phyloP scores from a whole-genome alignment of 345 rosid species.

The Lagerstroemia speciosa region DNA sequence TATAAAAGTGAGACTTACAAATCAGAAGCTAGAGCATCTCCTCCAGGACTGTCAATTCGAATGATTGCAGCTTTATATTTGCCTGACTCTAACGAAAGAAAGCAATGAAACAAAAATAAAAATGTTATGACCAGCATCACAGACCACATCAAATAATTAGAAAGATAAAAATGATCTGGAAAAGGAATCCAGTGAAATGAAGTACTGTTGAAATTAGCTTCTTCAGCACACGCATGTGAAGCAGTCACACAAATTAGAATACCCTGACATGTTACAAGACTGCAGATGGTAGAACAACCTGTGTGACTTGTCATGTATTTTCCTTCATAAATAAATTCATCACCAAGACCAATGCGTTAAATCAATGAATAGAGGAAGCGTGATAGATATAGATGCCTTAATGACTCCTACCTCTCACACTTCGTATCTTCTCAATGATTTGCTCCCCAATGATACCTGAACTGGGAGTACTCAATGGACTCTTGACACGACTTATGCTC shows the following conservation, averaged over 20 bases:
- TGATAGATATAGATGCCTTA: neutral
- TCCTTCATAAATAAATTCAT: neutral
- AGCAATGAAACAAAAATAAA: conserved; percentile 11
- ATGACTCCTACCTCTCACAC: conserved; percentile 54
- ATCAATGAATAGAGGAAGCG: neutral
- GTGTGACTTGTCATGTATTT: neutral
- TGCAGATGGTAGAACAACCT: neutral
- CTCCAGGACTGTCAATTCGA: conserved; percentile 96
- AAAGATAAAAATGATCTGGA: neutral
- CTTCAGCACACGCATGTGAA: neutral
- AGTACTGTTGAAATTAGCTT: neutral
- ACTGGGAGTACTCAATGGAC: conserved; percentile 58
- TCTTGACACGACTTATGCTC: conserved; percentile 69
- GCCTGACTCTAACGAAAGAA: conserved; percentile 48
- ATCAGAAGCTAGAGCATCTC: conserved; percentile 98
- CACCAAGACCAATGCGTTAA: neutral
- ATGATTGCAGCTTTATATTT: conserved; percentile 79
- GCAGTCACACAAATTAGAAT: neutral
- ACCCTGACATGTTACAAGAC: neutral
- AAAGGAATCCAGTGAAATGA: neutral
- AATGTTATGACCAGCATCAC: neutral
- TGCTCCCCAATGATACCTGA: conserved; percentile 73
- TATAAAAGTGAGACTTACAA: conserved; percentile 50
- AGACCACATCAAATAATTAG: neutral
- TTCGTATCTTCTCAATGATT: conserved; percentile 75